These are phyloP conservation scores for Aphanomyces euteiches DNA, from an alignment of 352 stramenopile species.

Conservation along the genomic window DNA sequence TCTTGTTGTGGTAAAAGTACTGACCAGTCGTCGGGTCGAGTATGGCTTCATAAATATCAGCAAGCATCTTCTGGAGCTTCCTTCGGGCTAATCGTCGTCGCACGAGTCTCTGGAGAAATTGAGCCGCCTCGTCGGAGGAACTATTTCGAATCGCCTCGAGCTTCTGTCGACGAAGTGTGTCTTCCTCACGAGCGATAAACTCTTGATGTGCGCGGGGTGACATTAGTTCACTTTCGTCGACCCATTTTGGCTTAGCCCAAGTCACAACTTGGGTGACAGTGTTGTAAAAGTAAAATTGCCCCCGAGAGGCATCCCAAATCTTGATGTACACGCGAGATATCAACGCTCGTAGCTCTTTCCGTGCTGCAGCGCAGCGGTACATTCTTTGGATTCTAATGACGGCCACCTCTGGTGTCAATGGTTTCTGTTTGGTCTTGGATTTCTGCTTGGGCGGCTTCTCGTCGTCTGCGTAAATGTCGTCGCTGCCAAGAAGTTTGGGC, in stretches of 20 bases:
- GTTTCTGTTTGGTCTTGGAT: neutral
- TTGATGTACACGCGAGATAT: slow-evolving; percentile 78
- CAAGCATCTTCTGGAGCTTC: slow-evolving; percentile 43
- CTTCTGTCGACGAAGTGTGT: neutral
- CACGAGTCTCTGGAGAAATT: slow-evolving; percentile 57
- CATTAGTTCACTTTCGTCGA: slow-evolving; percentile 56
- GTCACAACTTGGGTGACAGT: slow-evolving; percentile 59
- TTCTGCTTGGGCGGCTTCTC: neutral
- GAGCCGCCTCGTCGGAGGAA: slow-evolving; percentile 39
- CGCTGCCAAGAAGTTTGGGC: slow-evolving; percentile 43
- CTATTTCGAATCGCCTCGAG: neutral
- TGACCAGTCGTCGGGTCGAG: slow-evolving; percentile 47
- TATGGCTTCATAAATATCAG: slow-evolving; percentile 62
- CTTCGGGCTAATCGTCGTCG: slow-evolving; percentile 46
- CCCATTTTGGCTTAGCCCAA: slow-evolving; percentile 64
- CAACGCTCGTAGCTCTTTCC: slow-evolving; percentile 48
- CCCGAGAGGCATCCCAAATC: slow-evolving; percentile 53
- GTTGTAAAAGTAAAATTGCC: slow-evolving; percentile 80
- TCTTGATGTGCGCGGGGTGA: slow-evolving; percentile 47
- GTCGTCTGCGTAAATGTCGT: slow-evolving; percentile 10
- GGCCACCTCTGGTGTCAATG: slow-evolving; percentile 29
- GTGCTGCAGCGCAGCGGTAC: slow-evolving; percentile 46
- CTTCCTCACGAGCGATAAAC: slow-evolving; percentile 22
- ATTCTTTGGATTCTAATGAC: slow-evolving; percentile 54
- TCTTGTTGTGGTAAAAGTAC: slow-evolving; percentile 82